These are phyloP conservation scores for Escovopsis sp. DNA, from an alignment of 2,329 filamentous ascomycete genomes.

Conservation along the genomic window DNA sequence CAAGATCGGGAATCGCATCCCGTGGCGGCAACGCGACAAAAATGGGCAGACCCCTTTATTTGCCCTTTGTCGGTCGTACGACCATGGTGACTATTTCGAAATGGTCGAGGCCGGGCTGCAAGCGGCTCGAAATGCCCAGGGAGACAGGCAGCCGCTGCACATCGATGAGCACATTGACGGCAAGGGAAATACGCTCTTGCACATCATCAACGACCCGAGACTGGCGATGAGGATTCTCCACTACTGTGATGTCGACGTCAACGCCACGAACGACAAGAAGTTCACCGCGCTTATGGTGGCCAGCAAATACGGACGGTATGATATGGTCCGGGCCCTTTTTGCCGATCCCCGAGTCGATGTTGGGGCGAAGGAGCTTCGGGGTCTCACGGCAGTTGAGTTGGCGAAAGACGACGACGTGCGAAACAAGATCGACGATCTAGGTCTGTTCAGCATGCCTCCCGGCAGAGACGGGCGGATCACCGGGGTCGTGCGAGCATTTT, in stretches of 20 bases:
- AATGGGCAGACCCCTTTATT: conserved; percentile 98
- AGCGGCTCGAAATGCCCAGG: conserved; percentile 58
- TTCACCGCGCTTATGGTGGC: conserved; percentile 97
- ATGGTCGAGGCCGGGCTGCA: conserved; percentile 79
- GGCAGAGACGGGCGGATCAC: conserved; percentile 70
- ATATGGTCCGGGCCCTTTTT: conserved; percentile 81
- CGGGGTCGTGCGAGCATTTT: conserved; percentile 86
- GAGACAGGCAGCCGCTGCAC: conserved; percentile 66
- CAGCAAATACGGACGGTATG: conserved; percentile 91
- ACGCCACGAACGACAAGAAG: conserved; percentile 84
- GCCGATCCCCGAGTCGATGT: conserved; percentile 77
- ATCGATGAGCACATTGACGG: conserved; percentile 83
- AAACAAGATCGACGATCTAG: conserved; percentile 89
- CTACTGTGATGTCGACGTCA: conserved; percentile 85
- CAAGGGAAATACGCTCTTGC: conserved; percentile 90
- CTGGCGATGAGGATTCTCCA: conserved; percentile 63
- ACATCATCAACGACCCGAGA: conserved; percentile 78
- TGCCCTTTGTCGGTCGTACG: conserved; percentile 86
- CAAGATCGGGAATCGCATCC: conserved; percentile 60
- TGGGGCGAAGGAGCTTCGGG: conserved; percentile 67
- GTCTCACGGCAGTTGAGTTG: conserved; percentile 84
- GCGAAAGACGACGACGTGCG: conserved; percentile 96
- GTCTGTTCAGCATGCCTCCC: conserved; percentile 60
- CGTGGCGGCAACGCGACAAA: conserved; percentile 84
- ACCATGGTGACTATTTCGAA: conserved; percentile 68